Conservation (phyloP, 176 grass and related monocot genomes). For the Pontederia crassipes region DNA sequence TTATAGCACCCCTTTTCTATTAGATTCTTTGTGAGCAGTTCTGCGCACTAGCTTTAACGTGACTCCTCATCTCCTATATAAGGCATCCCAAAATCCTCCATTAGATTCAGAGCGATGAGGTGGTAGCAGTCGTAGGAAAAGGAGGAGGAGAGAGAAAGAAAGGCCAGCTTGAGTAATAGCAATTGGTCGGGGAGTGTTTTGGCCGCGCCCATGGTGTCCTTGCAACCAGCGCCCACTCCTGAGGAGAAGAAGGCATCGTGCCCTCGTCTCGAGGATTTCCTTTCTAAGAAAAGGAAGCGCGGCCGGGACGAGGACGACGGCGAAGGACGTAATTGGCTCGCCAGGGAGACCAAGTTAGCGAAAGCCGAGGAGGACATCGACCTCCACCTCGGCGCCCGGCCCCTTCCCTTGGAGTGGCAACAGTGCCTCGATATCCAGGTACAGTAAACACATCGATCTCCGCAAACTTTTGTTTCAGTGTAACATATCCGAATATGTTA, state of each 20-base stretch:
- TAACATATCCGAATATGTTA: not conserved
- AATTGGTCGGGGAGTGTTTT: not conserved
- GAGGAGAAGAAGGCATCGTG: not conserved
- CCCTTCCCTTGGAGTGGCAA: slow-evolving; percentile 19
- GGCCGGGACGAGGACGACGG: not conserved
- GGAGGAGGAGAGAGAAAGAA: not conserved
- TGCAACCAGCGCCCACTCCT: not conserved
- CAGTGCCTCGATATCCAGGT: slow-evolving; percentile 22
- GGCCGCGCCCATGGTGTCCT: slow-evolving; percentile 4
- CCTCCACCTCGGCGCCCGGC: slow-evolving; percentile 6
- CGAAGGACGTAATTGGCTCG: not conserved
- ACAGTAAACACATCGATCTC: not conserved
- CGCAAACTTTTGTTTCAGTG: not conserved
- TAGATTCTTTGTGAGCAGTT: slow-evolving; percentile 3
- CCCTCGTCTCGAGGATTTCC: not conserved
- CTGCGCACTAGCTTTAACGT: not conserved
- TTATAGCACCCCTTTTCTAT: not conserved
- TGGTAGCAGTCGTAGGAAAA: not conserved
- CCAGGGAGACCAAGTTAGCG: slow-evolving; percentile 2
- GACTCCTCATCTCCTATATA: slow-evolving; percentile 6
- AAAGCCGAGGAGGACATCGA: not conserved
- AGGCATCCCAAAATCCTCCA: slow-evolving; percentile 2
- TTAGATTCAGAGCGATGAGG: not conserved
- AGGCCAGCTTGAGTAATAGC: not conserved
- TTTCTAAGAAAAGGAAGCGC: slow-evolving; percentile 7